Evolutionary conservation across 331 rosid species (phyloP).

Genomic region (Rhamnella rubrinervis): DNA sequence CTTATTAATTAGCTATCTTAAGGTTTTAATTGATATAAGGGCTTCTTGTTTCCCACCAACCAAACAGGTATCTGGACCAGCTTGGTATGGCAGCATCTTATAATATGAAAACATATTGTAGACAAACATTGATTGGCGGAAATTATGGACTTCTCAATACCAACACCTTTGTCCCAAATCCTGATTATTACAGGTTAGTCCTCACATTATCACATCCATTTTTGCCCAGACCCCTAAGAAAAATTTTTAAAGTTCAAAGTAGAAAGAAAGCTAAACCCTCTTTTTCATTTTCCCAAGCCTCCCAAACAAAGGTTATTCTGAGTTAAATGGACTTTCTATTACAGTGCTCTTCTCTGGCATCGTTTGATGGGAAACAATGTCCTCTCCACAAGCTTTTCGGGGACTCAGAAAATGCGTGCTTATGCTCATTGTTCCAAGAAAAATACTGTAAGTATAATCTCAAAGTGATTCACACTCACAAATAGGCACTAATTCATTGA

Average conservation of each 20-base stretch:
- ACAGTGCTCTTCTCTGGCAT: slow-evolving; percentile 39
- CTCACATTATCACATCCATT: not conserved
- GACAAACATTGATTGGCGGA: slow-evolving; percentile 48
- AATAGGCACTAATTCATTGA: not conserved
- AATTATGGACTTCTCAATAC: slow-evolving; percentile 46
- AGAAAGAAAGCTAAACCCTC: too few species aligned
- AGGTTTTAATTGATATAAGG: not conserved
- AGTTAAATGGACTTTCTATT: not conserved
- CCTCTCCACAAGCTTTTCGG: slow-evolving; percentile 23
- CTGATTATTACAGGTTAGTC: slow-evolving; percentile 41
- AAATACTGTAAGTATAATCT: slow-evolving; percentile 8
- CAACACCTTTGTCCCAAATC: slow-evolving; percentile 38
- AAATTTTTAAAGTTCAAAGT: not conserved
- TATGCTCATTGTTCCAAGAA: slow-evolving; percentile 27
- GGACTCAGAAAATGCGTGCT: slow-evolving; percentile 16
- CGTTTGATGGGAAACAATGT: slow-evolving; percentile 27
- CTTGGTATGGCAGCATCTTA: slow-evolving; percentile 45
- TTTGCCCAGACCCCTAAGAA: not conserved
- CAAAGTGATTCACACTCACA: not conserved
- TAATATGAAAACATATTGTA: slow-evolving; percentile 40
- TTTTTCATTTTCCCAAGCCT: too few species aligned
- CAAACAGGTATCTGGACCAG: slow-evolving; percentile 45
- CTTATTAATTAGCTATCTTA: not conserved
- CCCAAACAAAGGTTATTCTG: too few species aligned
- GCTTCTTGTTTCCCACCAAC: not conserved